Base-by-base conservation (phyloP, 2,329 filamentous ascomycete species). In the Phoma sp. region DNA sequence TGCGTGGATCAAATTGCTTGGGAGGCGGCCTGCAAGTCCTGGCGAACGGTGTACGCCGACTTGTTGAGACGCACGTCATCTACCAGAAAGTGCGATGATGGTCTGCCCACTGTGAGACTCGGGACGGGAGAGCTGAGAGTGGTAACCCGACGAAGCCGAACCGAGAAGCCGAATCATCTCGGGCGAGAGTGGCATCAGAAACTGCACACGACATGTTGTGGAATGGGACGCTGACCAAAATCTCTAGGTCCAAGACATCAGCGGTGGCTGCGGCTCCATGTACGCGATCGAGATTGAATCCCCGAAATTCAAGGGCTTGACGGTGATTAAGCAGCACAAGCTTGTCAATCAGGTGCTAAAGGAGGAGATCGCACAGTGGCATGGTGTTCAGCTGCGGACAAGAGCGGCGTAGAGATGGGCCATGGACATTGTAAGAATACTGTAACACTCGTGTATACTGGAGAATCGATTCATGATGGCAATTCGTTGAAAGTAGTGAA, bases 201-300 rank as follows among this genome's bases (percentile, higher is more conserved):
- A 24, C n/a, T 27, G 31, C 12, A 41, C 25, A 35, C 27, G 17
- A 15, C 1, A 22, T 38, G 29, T 29, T 32, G 39, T 45, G 47
- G 32, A 50, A 55, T 46, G 46, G 24, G 40, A 43, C 37, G 37
- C 52, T 55, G 43, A 55, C 46, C 19, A 24, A 7, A 7, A 15
- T n/a, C 7, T 35, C 17, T 10, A 55, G 74, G 89, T 95, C 9
- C 88, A 89, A 73, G 91, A 96, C 76, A 85, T 95, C 46, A 91
- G 88, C 22, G 91, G 91, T 55, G 91, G 91, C 27, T 96, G 91
- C 77, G 91, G 91, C 9, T 90, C 87, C 70, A 95, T 95, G 91
- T 95, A 95, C 77, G 88, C 87, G 51, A 88, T 96, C 63, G 88
- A 93, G 67, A 87, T 95, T 61, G 83, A 86, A 43, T 90, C 88